A percentile compares a stretch with the other conserved stretches of the same genome.
These are phyloP conservation scores for Solanum pinnatisectum DNA, from an alignment of 257 asterid species.

Conservation along the genomic window DNA sequence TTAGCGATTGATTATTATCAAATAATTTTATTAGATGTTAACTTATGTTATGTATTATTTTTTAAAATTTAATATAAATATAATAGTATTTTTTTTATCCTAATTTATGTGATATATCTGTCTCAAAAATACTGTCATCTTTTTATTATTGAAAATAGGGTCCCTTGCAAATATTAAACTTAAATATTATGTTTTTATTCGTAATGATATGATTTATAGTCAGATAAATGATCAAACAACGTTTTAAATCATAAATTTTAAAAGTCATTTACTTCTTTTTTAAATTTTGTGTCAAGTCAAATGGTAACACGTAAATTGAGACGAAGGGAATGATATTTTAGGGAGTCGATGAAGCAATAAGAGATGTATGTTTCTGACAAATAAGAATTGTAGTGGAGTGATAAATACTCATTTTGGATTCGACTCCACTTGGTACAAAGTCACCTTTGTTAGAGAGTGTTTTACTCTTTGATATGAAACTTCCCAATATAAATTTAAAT, in stretches of 20 bases:
- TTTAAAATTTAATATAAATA: background rate
- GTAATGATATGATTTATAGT: no score
- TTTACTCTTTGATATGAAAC: no score
- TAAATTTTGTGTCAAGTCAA: background rate
- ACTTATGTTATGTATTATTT: background rate
- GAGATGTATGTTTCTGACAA: no score
- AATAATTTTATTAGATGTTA: background rate
- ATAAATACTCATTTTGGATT: no score
- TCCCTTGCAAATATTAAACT: no score
- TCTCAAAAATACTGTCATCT: background rate
- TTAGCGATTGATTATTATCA: background rate
- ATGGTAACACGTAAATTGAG: background rate
- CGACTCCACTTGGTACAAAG: no score
- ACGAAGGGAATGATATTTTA: background rate
- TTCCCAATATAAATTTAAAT: no score
- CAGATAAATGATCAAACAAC: no score
- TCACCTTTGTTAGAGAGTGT: background rate
- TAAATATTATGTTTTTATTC: no score
- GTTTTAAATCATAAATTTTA: background rate
- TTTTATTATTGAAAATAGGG: no score
- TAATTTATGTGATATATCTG: background rate
- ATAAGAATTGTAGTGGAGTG: fast-evolving
- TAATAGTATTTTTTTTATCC: background rate
- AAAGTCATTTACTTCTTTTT: background rate
- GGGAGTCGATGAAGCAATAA: background rate